Base-by-base conservation (phyloP, 805 yeast genomes). In the Lachancea thermotolerans region DNA sequence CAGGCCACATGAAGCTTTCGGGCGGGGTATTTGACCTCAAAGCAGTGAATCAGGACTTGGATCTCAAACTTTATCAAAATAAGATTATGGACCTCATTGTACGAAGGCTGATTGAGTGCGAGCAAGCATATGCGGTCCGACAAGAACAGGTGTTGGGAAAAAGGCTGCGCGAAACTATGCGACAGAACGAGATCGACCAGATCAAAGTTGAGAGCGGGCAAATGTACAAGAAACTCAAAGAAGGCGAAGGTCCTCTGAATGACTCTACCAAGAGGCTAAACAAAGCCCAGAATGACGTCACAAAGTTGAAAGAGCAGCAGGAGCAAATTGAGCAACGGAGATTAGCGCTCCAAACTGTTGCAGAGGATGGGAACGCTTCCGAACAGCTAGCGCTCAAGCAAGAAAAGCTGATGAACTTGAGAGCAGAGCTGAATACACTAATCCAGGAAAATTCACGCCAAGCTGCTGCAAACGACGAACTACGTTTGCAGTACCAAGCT, bases 391-490 rank as follows among this genome's bases (percentile, higher is more conserved):
- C 8, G 39, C 34, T 25, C 49, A 51, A 34, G 39, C 45, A 8
- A 27, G 41, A 18, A 55, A 51, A 46, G 10, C 28, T 57, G 31
- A 35, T 12, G 56, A 53, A 41, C n/a, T 25, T 58, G 28, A 56
- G 57, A 18, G 10, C 30, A 1, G 41, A 54, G 39, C 30, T 58
- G 11, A 49, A 54, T 12, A 85, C 80, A 52, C 72, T 82, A 41
- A 85, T 79, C 57, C 69, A 76, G 47, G 83, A 75, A 52, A 74
- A 75, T 54, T 67, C 70, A 42, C 37, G 40, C 1, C 44, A 59
- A 27, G 41, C 57, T 14, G 21, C 36, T 1, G 39, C 46, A 25
- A 71, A 66, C 39, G 68, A 66, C 25, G 46, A 42, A 4, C 51
- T 72, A 27, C 58, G 82, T 47, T 34, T 48, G 1, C 45, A 59